Conservation (phyloP, 768 basidiomycete species). For the Suillus subalutaceus region DNA sequence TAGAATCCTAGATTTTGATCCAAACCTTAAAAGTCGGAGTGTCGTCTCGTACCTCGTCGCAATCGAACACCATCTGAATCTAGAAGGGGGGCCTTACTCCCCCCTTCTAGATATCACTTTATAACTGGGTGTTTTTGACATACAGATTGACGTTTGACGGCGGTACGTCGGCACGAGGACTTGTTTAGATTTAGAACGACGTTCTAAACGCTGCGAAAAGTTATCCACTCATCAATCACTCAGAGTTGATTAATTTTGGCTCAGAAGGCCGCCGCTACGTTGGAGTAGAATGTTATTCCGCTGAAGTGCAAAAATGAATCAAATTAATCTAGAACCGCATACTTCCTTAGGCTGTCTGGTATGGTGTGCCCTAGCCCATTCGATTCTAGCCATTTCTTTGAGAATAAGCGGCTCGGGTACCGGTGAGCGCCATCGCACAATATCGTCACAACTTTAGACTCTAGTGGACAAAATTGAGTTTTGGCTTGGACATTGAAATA, state of each 20-base stretch:
- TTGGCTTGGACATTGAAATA: background rate
- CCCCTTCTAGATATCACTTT: too few relatives aligned
- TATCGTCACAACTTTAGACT: conserved; percentile 84
- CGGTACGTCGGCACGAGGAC: too few relatives aligned
- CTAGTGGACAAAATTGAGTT: conserved; percentile 39
- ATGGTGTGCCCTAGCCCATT: conserved; percentile 81
- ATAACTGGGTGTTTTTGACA: too few relatives aligned
- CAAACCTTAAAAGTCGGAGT: too few relatives aligned
- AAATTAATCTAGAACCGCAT: conserved; percentile 76
- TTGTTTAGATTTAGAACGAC: too few relatives aligned
- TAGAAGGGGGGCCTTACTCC: too few relatives aligned
- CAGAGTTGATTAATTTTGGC: background rate
- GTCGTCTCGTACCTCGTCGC: too few relatives aligned
- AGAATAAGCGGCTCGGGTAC: conserved; percentile 95
- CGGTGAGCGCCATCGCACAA: conserved; percentile 96
- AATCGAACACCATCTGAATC: too few relatives aligned
- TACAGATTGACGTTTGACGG: too few relatives aligned
- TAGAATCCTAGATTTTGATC: too few relatives aligned
- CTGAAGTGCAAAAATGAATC: background rate
- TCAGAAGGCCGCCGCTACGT: background rate
- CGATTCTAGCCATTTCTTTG: conserved; percentile 83
- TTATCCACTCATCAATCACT: background rate
- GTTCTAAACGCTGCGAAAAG: too few relatives aligned
- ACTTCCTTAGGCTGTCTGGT: conserved; percentile 84
- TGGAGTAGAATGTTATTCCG: background rate